These are phyloP conservation scores for Aspergillus oerlinghausenensis DNA, from an alignment of 2,329 filamentous ascomycete species.

Conservation along the genomic window DNA sequence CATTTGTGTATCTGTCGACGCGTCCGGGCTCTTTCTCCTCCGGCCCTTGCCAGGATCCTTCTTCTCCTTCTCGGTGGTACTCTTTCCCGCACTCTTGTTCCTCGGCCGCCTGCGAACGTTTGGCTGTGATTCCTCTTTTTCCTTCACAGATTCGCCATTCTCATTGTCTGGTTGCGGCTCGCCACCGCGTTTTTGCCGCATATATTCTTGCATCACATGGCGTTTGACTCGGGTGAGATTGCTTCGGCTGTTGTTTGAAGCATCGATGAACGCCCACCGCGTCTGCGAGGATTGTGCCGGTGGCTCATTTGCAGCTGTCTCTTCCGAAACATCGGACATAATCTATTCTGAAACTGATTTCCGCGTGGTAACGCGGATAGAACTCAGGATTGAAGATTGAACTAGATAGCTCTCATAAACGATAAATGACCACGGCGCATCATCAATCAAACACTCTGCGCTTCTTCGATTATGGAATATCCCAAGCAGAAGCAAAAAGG, in stretches of 20 bases:
- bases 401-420: neutral
- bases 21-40: neutral
- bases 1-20: neutral
- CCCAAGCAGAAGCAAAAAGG: neutral
- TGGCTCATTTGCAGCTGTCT: conserved; percentile 1
- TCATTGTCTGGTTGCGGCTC: conserved; percentile 9
- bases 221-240: conserved; percentile 40
- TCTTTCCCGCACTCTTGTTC: neutral
- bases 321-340: conserved; percentile 15
- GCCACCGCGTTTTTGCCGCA: conserved; percentile 32
- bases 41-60: neutral
- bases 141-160: conserved; percentile 4
- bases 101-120: conserved; percentile 11
- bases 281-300: conserved; percentile 10
- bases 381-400: neutral
- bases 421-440: neutral
- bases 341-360: neutral
- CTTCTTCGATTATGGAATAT: neutral
- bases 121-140: neutral
- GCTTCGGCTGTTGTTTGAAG: conserved; percentile 30
- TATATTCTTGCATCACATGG: conserved; percentile 43
- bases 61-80: neutral
- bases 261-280: conserved; percentile 40
- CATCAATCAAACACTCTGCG: neutral
- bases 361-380: neutral